Base-by-base conservation (phyloP, 177 flowering plant species). In the Vitis hybrid region DNA sequence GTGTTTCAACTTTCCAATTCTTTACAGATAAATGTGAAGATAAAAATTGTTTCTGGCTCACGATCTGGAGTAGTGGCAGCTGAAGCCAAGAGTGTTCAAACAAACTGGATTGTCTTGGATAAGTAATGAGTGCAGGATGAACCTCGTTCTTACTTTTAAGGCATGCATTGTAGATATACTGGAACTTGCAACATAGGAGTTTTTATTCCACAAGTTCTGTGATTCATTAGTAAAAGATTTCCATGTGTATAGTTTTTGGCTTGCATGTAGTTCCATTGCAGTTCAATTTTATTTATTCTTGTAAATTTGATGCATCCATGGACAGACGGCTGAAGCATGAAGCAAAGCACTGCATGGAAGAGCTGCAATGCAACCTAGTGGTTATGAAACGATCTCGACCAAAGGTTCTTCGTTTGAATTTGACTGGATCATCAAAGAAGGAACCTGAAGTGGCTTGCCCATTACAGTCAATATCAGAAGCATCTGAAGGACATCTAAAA, bases 381-480 rank as follows among this genome's bases (percentile, higher is more conserved):
- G 83, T 86, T 51, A 89, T 92, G 90, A 90, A 85, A 66, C 76
- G 82, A 31, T 85, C 92, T 20, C 86, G 75, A 51, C 85, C 98
- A 26, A 91, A 89, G 75, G 88, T 94, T 70, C 92, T 94, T 55
- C 94, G 95, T n/a, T 64, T 94, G 72, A 94, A 91, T 82, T 79
- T 94, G 77, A 77, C 75, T 31, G 89, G 80, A 62, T 74, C 89
- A 33, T 83, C 86, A 58, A 76, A 78, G 56, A 74, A 50, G 49
- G 83, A 84, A 19, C 57, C 76, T 56, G 83, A 81, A 65, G 70
- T 56, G 15, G 66, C 76, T 8, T 66, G 51, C 16, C 16, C 69
- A 29, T 57, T 70, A 8, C 70, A 79, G 58, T 70, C 75, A 64
- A 83, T 78, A 33, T 66, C 69, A 16, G 81, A 78, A n/a, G 52